These are phyloP conservation scores for Oxyria digyna DNA, from an alignment of 148 eudicot species.

Conservation along the genomic window DNA sequence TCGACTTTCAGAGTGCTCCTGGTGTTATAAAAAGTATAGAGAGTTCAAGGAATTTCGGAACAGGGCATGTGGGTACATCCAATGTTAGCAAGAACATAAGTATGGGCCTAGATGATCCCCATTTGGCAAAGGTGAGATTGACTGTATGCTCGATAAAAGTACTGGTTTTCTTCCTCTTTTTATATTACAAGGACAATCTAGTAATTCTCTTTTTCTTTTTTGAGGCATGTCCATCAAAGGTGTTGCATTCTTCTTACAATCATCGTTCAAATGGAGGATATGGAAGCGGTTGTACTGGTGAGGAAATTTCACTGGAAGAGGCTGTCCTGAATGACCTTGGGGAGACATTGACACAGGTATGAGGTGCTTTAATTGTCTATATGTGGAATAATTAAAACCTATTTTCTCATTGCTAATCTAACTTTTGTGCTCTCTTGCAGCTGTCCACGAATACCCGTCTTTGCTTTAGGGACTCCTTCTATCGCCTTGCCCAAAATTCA, in stretches of 20 bases:
- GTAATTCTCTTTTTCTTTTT: constrained; percentile 10
- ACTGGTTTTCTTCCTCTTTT: neutral
- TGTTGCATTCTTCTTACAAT: constrained; percentile 4
- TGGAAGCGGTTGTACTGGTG: constrained; percentile 6
- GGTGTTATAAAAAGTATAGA: constrained; percentile 17
- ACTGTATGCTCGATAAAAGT: constrained; percentile 8
- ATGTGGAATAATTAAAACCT: neutral
- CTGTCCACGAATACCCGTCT: constrained; percentile 45
- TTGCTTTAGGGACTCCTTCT: constrained; percentile 74
- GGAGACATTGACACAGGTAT: constrained; percentile 46
- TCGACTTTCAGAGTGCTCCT: constrained; percentile 15
- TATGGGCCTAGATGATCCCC: constrained; percentile 15
- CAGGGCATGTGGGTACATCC: constrained; percentile 10
- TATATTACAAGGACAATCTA: neutral
- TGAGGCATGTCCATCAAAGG: constrained; percentile 24
- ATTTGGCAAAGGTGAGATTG: constrained; percentile 40
- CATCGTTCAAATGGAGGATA: constrained; percentile 15
- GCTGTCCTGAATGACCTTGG: constrained; percentile 46
- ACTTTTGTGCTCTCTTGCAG: constrained; percentile 19
- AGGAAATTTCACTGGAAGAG: constrained; percentile 43
- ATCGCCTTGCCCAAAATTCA: constrained; percentile 72
- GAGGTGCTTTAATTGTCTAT: neutral
- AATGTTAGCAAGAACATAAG: constrained; percentile 8
- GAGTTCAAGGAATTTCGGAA: constrained; percentile 18
- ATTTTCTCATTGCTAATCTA: constrained; percentile 7